A percentile compares a stretch with the other conserved stretches of the same genome.
These are phyloP conservation scores for Candida nitratophila DNA, from an alignment of 805 yeast species.

Conservation along the genomic window DNA sequence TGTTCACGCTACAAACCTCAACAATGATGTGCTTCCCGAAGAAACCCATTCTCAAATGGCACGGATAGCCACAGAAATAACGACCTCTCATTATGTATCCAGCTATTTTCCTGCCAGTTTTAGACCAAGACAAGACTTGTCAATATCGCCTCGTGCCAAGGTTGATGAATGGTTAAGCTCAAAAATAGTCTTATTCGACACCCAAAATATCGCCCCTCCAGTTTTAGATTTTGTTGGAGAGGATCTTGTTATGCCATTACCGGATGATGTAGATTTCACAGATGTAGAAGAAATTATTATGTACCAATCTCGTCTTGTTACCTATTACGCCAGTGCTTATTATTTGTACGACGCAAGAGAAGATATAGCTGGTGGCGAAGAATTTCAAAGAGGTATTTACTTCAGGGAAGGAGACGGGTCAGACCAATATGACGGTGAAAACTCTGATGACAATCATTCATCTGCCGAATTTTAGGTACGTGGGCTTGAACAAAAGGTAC, in stretches of 20 bases:
- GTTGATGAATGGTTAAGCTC: slow-evolving; percentile 56
- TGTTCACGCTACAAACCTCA: no score
- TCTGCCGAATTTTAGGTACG: no score
- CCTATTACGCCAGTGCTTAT: slow-evolving; percentile 33
- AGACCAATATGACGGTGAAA: neutral
- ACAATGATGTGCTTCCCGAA: no score
- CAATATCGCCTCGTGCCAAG: slow-evolving; percentile 63
- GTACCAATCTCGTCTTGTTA: slow-evolving; percentile 45
- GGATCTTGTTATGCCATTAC: slow-evolving; percentile 5
- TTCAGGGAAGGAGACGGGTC: neutral
- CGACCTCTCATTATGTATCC: neutral
- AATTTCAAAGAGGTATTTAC: neutral
- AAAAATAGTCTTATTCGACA: no score
- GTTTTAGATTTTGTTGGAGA: slow-evolving; percentile 25
- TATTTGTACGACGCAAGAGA: slow-evolving; percentile 26
- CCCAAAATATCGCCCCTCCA: no score
- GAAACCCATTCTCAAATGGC: no score
- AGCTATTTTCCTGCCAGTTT: slow-evolving; percentile 38
- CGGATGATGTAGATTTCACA: slow-evolving; percentile 23
- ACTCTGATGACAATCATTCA: neutral
- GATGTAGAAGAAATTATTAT: slow-evolving; percentile 43
- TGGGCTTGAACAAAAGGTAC: no score
- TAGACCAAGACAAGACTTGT: slow-evolving; percentile 54
- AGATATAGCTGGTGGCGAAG: slow-evolving; percentile 14
- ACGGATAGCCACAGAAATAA: no score